Conservation (phyloP, 202 grass and related monocot genomes). For the Sporobolus alterniflorus region DNA sequence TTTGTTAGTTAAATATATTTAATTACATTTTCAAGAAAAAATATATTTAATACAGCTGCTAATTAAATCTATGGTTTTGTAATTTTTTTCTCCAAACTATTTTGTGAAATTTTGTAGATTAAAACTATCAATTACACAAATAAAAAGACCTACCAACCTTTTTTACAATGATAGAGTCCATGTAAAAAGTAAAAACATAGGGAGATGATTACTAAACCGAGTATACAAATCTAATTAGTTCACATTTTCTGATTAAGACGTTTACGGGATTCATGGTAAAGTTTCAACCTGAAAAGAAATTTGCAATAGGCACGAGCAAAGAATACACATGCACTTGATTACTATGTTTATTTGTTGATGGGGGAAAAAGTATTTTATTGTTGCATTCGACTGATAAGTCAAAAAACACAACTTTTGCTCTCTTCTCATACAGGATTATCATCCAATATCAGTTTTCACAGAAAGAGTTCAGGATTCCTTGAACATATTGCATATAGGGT, state of each 20-base stretch:
- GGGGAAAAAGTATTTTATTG: neutral
- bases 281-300: neutral
- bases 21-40: neutral
- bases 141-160: neutral
- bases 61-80: neutral
- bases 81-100: neutral
- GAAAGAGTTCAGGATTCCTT: constrained; percentile 9
- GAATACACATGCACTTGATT: neutral
- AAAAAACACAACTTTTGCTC: constrained; percentile 1
- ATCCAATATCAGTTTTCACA: neutral
- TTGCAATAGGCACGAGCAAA: neutral
- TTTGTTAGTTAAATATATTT: constrained; percentile 20
- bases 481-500: neutral
- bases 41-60: neutral
- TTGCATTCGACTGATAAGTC: neutral
- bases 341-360: constrained; percentile 8
- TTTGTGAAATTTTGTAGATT: neutral
- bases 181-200: neutral
- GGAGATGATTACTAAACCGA: neutral
- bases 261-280: neutral
- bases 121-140: neutral
- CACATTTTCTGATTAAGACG: neutral
- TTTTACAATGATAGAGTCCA: neutral
- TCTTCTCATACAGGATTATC: neutral
- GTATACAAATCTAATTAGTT: neutral